Base-by-base conservation (phyloP, 371 early-diverging fungal genomes). In the Mucor lusitanicus region DNA sequence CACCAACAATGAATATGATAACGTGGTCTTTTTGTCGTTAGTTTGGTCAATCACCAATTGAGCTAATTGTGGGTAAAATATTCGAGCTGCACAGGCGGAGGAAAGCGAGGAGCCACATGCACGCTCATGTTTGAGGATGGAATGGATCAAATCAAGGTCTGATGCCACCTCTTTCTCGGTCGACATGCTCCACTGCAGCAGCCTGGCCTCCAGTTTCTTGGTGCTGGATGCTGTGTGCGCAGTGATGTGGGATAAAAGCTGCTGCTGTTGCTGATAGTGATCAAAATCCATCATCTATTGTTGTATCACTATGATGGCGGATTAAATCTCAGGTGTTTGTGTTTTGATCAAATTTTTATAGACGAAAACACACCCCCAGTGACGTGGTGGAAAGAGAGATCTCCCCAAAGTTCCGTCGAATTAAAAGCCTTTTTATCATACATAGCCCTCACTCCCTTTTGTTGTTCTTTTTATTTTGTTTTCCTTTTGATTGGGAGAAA, bases 401-500 rank as follows among this genome's bases (percentile, higher is more conserved):
- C 27, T 13, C 15, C 27, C 27, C 53, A 53, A 53, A 27, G 53
- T 53, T 53, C 40, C 53, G 53, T 53, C 53, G 53, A 53, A 53
- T 53, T 53, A 53, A 53, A 53, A 53, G 53, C 53, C 53, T 56
- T 56, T 56, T 32, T 19, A 13, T 28, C 15, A 55, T 19, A 56
- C 57, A 53, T 53, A 27, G 53, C 59, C 23, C 33, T 63, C 32
- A 19, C 53, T 35, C 35, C 35, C 27, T 65, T 64, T 44, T 58
- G 23, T 59, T 33, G 21, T 44, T 64, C 46, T 65, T 67, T 63
- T 37, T 67, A 37, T 64, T 56, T 61, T 48, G 32, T 50, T 67
- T 67, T 64, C 27, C 44, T 64, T 72, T 61, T 68, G 68, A 72
- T 72, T 72, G 72, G 72, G 48, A 68, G 72, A 64, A 50, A 57